phyloP scores from a whole-genome alignment of 1,284 basidiomycete genomes.

The Austroboletus novae-zelandiae region DNA sequence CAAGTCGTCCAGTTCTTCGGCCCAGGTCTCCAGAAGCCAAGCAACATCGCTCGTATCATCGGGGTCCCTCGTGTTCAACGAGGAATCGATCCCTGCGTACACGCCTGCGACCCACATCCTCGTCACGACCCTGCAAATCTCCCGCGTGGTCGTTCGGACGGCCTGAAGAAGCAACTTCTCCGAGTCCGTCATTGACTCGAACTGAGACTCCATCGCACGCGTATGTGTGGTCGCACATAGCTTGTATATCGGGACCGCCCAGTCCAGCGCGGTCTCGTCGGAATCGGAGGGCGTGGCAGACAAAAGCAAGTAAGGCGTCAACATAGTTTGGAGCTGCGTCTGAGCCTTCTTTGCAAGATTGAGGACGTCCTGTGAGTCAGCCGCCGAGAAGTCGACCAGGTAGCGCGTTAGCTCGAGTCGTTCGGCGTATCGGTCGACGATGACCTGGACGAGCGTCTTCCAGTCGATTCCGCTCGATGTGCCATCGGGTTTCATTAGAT shows the following conservation, averaged over 20 bases:
- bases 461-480: constrained; percentile 42
- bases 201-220: constrained; percentile 17
- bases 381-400: constrained; percentile 31
- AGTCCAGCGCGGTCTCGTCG: constrained; percentile 8
- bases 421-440: constrained; percentile 42
- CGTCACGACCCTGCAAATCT: constrained; percentile 47
- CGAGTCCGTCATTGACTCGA: constrained; percentile 31
- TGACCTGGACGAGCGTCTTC: constrained; percentile 38
- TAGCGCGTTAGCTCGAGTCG: constrained; percentile 41
- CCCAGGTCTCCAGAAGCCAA: constrained; percentile 23
- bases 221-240: constrained; percentile 39
- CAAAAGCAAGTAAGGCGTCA: constrained; percentile 25
- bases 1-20: constrained; percentile 25
- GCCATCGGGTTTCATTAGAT: constrained; percentile 13
- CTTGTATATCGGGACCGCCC: constrained; percentile 28
- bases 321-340: constrained; percentile 21
- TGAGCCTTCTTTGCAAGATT: constrained; percentile 18
- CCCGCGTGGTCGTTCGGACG: constrained; percentile 35
- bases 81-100: constrained; percentile 30
- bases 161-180: constrained; percentile 37
- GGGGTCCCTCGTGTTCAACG: constrained; percentile 1
- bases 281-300: constrained; percentile 4
- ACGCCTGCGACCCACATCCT: constrained; percentile 44
- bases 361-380: constrained; percentile 5
- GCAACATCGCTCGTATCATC: constrained; percentile 5